Conservation (phyloP, 2,329 filamentous ascomycete species). For the Fusarium graminum region DNA sequence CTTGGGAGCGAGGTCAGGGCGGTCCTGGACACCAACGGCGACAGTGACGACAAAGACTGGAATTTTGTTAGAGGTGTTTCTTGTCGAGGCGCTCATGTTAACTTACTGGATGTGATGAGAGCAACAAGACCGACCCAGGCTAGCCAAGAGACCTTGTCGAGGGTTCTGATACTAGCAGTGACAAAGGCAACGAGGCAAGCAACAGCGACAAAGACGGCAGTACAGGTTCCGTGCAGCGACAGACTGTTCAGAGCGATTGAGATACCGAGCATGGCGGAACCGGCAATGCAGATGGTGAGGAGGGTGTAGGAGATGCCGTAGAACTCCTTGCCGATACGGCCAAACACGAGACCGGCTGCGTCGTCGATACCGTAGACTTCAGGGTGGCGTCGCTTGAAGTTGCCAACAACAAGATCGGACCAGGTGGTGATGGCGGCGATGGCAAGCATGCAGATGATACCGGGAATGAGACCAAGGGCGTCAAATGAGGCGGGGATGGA, state of each 20-base stretch:
- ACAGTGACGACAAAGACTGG: slow-evolving; percentile 40
- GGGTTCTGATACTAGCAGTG: slow-evolving; percentile 52
- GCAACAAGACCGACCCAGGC: slow-evolving; percentile 48
- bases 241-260: slow-evolving; percentile 58
- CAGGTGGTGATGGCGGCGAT: slow-evolving; percentile 62
- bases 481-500: slow-evolving; percentile 63
- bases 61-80: background rate
- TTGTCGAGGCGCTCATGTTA: accelerated
- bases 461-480: slow-evolving; percentile 62
- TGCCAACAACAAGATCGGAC: slow-evolving; percentile 62
- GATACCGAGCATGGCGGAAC: slow-evolving; percentile 48
- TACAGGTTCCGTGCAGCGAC: slow-evolving; percentile 56
- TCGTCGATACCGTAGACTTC: slow-evolving; percentile 68
- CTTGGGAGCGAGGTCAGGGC: slow-evolving; percentile 35
- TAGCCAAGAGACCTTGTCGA: slow-evolving; percentile 52
- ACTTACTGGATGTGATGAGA: slow-evolving; percentile 35
- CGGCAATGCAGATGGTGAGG: slow-evolving; percentile 49
- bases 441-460: slow-evolving; percentile 58
- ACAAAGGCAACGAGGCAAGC: slow-evolving; percentile 49
- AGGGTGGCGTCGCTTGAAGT: slow-evolving; percentile 65
- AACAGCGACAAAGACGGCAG: slow-evolving; percentile 57
- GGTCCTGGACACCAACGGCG: slow-evolving; percentile 42
- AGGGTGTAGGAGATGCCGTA: slow-evolving; percentile 56
- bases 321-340: slow-evolving; percentile 59
- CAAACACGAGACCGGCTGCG: slow-evolving; percentile 63